These are phyloP conservation scores for Asterochloris sp. DNA, from an alignment of 139 green algal species.

Conservation along the genomic window DNA sequence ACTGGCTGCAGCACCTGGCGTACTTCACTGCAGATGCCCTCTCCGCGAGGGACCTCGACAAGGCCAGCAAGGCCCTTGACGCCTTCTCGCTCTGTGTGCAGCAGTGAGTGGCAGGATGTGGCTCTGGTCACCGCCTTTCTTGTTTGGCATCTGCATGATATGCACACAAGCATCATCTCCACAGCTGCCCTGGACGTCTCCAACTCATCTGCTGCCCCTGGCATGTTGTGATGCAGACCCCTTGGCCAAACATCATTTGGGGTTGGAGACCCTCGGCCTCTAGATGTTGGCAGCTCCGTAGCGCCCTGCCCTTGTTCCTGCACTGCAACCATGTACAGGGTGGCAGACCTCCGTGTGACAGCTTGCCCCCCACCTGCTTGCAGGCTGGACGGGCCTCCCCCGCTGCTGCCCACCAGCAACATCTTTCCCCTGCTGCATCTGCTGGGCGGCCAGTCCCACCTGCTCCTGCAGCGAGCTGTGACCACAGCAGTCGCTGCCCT, in stretches of 20 bases:
- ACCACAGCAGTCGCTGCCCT: slow-evolving; percentile 23
- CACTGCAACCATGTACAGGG: too few species aligned
- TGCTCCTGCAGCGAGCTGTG: slow-evolving; percentile 20
- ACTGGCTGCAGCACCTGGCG: slow-evolving; percentile 61
- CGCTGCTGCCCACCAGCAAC: slow-evolving; percentile 23
- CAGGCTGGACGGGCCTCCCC: background rate
- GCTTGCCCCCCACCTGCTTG: too few species aligned
- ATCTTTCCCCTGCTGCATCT: slow-evolving; percentile 38
- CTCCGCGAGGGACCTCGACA: slow-evolving; percentile 23
- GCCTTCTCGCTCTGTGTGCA: slow-evolving; percentile 40
- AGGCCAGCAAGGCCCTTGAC: slow-evolving; percentile 31
- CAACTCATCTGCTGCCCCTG: too few species aligned
- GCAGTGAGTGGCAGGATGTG: slow-evolving; percentile 3
- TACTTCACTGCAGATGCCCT: slow-evolving; percentile 67
- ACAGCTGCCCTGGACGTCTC: too few species aligned
- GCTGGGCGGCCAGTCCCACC: slow-evolving; percentile 17
- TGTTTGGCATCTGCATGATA: background rate
- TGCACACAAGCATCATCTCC: background rate
- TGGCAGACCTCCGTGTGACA: too few species aligned
- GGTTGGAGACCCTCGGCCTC: too few species aligned
- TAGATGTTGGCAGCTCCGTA: too few species aligned
- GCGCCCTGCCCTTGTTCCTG: too few species aligned
- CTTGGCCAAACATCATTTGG: too few species aligned
- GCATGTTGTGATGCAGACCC: too few species aligned
- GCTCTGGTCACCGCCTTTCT: background rate